Evolutionary conservation across 495 filamentous ascomycete genomes (phyloP), one percentile per base, ranked within the genome.

Genomic region (Penicillium cinerascens): DNA sequence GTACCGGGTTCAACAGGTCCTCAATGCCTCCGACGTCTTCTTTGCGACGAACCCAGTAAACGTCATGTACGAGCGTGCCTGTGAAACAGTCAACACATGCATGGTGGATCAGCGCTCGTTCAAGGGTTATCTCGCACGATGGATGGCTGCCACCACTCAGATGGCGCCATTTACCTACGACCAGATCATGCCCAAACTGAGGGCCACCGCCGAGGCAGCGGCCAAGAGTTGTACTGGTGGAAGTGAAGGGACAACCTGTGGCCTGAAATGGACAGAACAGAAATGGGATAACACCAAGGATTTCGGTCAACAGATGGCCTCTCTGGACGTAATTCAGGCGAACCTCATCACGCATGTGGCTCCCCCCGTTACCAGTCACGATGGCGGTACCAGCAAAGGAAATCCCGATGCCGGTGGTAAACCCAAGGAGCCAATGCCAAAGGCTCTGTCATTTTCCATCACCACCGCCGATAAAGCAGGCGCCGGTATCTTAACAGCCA

Each of bases 51-150:
- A 65, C 17, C 68, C 79, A 2, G 61, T 64, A 21, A 67, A 79
- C 20, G 75, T 87, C 40, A 86, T 88, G 70, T 83, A 74, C 47
- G 88, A 92, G 64, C 71, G 80, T n/a, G 77, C 82, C 26, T 86
- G 83, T 54, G 83, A 86, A 49, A 67, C 73, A 0, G 68, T 73
- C 45, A 65, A 75, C 40, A 80, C 69, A 7, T 91, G 88, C 71
- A 82, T 87, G 57, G 81, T 82, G 36, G 89, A 93, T 60, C 88
- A 91, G 74, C 78, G 79, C 38, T 88, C 85, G 36, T 95, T 92
- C 82, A 95, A 93, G 70, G 88, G 87, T 29, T 95, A 91, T 71
- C 74, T 92, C 15, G 74, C 88, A 20, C 87, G 91, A 21, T 95
- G 89, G 87, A 79, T 95, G 68, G 82, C 83, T n/a, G 71, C 75